These are phyloP conservation scores for Metahyphopichia silvanorum DNA, from an alignment of 805 yeast species.

Conservation along the genomic window DNA sequence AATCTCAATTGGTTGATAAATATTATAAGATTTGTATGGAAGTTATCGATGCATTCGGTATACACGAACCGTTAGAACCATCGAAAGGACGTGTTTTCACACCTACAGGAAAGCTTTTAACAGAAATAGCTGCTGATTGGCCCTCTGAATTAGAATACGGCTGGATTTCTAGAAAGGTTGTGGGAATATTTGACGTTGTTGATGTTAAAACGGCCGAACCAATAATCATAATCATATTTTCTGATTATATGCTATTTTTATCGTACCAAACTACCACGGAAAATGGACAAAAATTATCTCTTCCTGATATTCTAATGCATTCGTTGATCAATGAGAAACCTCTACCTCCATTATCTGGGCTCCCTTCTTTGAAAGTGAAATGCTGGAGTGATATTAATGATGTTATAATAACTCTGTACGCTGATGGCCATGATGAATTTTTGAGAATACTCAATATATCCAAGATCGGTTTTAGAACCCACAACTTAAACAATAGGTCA, in stretches of 20 bases:
- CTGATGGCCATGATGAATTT: conserved; percentile 13
- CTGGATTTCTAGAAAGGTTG: conserved; percentile 84
- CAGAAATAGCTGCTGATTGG: conserved; percentile 85
- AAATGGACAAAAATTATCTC: conserved; percentile 45
- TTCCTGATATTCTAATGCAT: conserved; percentile 84
- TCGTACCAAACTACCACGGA: conserved; percentile 9
- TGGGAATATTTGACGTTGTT: conserved; percentile 57
- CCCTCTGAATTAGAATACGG: conserved; percentile 84
- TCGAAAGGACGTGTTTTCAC: conserved; percentile 62
- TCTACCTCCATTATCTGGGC: conserved; percentile 39
- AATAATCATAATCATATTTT: conserved; percentile 71
- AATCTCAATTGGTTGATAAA: conserved; percentile 25
- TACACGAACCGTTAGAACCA: conserved; percentile 19
- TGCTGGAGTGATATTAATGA: conserved; percentile 65
- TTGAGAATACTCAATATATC: conserved; percentile 26
- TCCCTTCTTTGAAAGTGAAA: conserved; percentile 69
- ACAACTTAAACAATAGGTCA: conserved; percentile 7
- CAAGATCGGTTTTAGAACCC: conserved; percentile 20
- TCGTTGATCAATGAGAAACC: conserved; percentile 85
- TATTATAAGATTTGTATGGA: conserved; percentile 54
- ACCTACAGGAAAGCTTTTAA: conserved; percentile 84
- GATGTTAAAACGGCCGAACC: conserved; percentile 18
- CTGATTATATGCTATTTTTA: conserved; percentile 72
- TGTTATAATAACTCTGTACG: conserved; percentile 47
- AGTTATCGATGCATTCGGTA: conserved; percentile 81